These are phyloP conservation scores for Ambrosia artemisiifolia DNA, from an alignment of 129 eudicot genomes.

Conservation along the genomic window DNA sequence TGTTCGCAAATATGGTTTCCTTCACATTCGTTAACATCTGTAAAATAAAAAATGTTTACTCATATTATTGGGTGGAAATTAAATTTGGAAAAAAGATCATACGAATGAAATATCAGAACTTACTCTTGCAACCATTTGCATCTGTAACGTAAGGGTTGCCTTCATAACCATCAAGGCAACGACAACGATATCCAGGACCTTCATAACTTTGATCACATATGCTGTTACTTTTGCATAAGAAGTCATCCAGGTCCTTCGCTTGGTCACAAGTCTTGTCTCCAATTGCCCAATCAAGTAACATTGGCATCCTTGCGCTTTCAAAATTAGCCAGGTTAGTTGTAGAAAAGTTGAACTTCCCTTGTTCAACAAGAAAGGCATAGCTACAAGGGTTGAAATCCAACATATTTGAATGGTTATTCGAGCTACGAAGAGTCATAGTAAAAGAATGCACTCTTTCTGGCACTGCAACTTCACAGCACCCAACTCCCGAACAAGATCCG, in stretches of 20 bases:
- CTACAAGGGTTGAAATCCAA: neutral
- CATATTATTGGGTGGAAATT: neutral
- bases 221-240: conserved; percentile 22
- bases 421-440: neutral
- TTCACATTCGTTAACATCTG: conserved; percentile 25
- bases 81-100: neutral
- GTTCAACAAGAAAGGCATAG: too few species aligned
- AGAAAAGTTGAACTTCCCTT: too few species aligned
- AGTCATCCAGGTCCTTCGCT: neutral
- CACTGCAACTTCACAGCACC: conserved; percentile 31
- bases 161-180: conserved; percentile 7
- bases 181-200: conserved; percentile 8
- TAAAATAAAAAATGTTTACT: neutral
- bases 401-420: neutral
- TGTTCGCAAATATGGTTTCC: neutral
- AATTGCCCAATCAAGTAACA: conserved; percentile 39
- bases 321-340: neutral
- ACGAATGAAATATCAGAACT: neutral
- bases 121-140: conserved; percentile 2
- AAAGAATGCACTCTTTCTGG: conserved; percentile 3
- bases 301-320: neutral
- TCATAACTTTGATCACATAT: neutral
- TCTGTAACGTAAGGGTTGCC: conserved; percentile 19
- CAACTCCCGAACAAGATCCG: conserved; percentile 33
- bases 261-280: conserved; percentile 6